Evolutionary conservation across 2,329 filamentous ascomycete species (phyloP).

Genomic region (Apiospora marii): DNA sequence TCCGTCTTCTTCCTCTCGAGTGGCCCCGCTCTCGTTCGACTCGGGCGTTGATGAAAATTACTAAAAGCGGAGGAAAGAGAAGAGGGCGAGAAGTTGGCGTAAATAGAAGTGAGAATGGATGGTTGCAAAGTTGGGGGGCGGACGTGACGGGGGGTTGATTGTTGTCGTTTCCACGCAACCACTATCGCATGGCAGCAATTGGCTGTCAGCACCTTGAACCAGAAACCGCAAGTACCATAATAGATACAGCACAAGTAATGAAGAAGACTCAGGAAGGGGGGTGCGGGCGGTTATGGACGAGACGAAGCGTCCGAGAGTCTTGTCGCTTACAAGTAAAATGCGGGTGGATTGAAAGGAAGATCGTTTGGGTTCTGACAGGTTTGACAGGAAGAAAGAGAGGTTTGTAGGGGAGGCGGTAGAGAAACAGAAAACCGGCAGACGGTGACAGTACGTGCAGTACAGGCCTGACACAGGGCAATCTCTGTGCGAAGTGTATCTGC

Average conservation of each 20-base stretch:
- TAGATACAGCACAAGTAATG: not conserved
- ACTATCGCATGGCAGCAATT: conserved; percentile 25
- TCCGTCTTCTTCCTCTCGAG: conserved; percentile 34
- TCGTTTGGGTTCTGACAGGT: conserved; percentile 23
- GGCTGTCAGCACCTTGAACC: conserved; percentile 23
- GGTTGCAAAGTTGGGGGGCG: conserved; percentile 13
- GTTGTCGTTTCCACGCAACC: conserved; percentile 22
- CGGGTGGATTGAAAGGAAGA: conserved; percentile 19
- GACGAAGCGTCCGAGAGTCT: conserved; percentile 3
- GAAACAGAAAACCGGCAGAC: conserved; percentile 14
- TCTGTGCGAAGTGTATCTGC: conserved; percentile 21
- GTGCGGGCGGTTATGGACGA: conserved; percentile 3
- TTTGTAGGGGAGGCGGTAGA: not conserved
- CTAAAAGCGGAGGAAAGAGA: conserved; percentile 8
- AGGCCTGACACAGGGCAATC: conserved; percentile 20
- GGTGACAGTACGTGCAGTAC: conserved; percentile 19
- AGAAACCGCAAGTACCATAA: conserved; percentile 21
- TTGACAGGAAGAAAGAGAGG: conserved; percentile 21
- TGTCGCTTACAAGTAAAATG: conserved; percentile 23
- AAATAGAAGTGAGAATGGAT: conserved; percentile 10
- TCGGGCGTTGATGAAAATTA: conserved; percentile 14
- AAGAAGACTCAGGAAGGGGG: not conserved
- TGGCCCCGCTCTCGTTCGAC: conserved; percentile 30
- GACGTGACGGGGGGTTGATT: conserved; percentile 11
- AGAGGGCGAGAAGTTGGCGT: conserved; percentile 17